Evolutionary conservation across 2,329 filamentous ascomycete species (phyloP).

Genomic region (Daldinia eschscholtzii): DNA sequence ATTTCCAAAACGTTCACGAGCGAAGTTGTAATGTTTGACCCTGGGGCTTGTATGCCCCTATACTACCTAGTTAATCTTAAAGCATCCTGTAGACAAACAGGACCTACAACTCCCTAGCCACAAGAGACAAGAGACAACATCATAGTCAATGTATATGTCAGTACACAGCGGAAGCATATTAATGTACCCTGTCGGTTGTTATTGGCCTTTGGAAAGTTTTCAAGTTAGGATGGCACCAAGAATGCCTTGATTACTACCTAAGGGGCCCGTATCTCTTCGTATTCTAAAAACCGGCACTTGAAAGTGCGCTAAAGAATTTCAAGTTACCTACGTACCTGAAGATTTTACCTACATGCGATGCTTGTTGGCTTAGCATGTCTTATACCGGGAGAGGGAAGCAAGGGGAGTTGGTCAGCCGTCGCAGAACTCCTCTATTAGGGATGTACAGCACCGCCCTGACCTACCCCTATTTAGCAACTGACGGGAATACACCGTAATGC

Average conservation of each 20-base stretch:
- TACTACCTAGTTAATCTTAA: too few relatives aligned
- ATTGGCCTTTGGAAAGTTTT: not conserved
- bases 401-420: not conserved
- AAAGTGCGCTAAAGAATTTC: not conserved
- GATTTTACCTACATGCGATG: not conserved
- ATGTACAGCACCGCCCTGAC: not conserved
- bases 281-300: not conserved
- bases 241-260: too few relatives aligned
- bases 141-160: not conserved
- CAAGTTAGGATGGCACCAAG: not conserved
- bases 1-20: too few relatives aligned
- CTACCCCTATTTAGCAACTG: slow-evolving; percentile 1
- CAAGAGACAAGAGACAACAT: not conserved
- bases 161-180: not conserved
- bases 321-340: too few relatives aligned
- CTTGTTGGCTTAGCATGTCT: not conserved
- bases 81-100: not conserved
- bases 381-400: not conserved
- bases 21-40: not conserved
- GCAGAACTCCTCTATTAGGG: not conserved
- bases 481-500: not conserved
- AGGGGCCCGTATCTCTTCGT: too few relatives aligned
- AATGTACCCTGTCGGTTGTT: not conserved
- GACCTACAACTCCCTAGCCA: not conserved
- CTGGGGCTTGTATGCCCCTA: not conserved